A percentile compares a stretch with the other conserved stretches of the same genome.
Evolutionary conservation across 2,329 filamentous ascomycete species (phyloP).

Genomic region (Colletotrichum lini): DNA sequence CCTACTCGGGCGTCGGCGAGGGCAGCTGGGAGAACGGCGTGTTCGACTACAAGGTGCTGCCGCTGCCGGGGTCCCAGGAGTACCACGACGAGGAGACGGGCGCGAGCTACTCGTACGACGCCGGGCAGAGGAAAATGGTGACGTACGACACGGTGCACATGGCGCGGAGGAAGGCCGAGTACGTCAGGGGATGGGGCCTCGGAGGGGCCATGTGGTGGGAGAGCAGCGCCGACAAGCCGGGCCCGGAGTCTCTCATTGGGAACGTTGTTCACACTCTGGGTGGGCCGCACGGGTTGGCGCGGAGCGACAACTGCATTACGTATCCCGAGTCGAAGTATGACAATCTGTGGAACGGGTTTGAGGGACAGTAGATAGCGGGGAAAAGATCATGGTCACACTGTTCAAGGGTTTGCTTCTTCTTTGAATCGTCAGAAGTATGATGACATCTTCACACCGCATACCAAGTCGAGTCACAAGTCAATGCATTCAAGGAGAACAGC

Average conservation of each 20-base stretch:
- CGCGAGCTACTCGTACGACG: slow-evolving; percentile 85
- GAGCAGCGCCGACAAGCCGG: slow-evolving; percentile 81
- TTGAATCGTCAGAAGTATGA: too few species aligned
- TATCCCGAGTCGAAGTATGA: slow-evolving; percentile 80
- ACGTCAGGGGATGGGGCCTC: slow-evolving; percentile 75
- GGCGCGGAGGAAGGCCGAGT: slow-evolving; percentile 78
- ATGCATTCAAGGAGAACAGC: not conserved
- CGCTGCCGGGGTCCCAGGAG: slow-evolving; percentile 76
- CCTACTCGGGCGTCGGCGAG: slow-evolving; percentile 80
- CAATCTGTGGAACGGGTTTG: slow-evolving; percentile 74
- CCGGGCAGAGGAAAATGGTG: slow-evolving; percentile 75
- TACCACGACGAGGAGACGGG: slow-evolving; percentile 72
- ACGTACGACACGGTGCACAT: slow-evolving; percentile 83
- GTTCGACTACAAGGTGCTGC: slow-evolving; percentile 90
- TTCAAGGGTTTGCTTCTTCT: too few species aligned
- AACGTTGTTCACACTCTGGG: slow-evolving; percentile 74
- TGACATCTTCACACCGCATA: too few species aligned
- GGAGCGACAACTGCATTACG: slow-evolving; percentile 70
- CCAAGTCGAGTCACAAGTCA: not conserved
- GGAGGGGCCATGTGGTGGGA: slow-evolving; percentile 99
- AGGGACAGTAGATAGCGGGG: slow-evolving; percentile 42
- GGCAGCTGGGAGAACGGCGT: slow-evolving; percentile 90
- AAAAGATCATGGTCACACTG: too few species aligned
- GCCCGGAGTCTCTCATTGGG: slow-evolving; percentile 76
- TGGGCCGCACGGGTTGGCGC: slow-evolving; percentile 64